Evolutionary conservation across 148 eudicot genomes (phyloP), one percentile per base, ranked within the genome.

Genomic region (Simmondsia chinensis): DNA sequence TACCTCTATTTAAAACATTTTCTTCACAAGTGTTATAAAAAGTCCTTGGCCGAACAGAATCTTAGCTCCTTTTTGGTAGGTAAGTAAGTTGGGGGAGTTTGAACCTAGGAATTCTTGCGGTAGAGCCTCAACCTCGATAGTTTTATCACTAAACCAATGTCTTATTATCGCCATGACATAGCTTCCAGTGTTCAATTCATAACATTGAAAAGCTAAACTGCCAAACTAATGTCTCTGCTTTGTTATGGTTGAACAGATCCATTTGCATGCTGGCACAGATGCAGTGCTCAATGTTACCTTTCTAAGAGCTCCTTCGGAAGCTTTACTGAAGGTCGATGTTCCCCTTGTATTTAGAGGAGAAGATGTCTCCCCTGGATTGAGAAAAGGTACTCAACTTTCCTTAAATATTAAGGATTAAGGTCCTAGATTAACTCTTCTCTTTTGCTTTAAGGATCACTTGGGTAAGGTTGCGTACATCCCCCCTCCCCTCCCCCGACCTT

Each of bases 311-410:
- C 97, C 97, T n/a, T 67, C 97, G 9, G 66, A 71, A 50, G 97
- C 95, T 40, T 57, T 79, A 49, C 46, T 84, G 62, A 89, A 79
- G 76, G 72, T 87, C 33, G 96, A 87, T 1, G 81, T 87, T 59
- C 96, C 96, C 33, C 87, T 87, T 30, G 73, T 84, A 17, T 85
- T 75, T 45, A 81, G 80, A 64, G 97, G 95, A 67, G 97, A 89
- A 11, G 97, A 84, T 56, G 63, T 89, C 9, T 89, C 88, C 33
- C 97, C 97, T 39, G 88, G 97, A 52, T 43, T 89, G 33, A 84
- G 74, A 65, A 89, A 89, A 76, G 96, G 93, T 82, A 70, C 16
- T 32, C n/a, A 15, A 5, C 2, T 20, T 48, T 48, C 3, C 51
- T 17, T 26, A 25, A 7, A 17, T 5, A 39, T 39, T 2, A 22